Percentiles rank a stretch among this genome's conserved stretches.
These are phyloP conservation scores for Myxozyma neotropica DNA, from an alignment of 805 yeast species.

Conservation along the genomic window DNA sequence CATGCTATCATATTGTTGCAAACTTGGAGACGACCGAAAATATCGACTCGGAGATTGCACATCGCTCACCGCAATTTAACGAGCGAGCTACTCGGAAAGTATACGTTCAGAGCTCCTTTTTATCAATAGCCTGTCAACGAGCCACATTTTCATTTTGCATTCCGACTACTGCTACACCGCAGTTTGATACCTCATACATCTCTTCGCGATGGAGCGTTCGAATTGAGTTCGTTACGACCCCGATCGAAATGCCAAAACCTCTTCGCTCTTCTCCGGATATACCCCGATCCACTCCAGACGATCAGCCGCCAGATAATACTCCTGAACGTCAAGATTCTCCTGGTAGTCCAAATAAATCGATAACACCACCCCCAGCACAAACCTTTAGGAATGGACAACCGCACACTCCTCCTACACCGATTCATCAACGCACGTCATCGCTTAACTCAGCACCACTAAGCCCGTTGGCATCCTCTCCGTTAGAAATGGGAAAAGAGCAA, in stretches of 20 bases:
- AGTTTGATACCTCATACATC: conserved; percentile 40
- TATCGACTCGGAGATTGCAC: conserved; percentile 39
- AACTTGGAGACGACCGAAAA: conserved; percentile 45
- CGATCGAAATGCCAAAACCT: conserved; percentile 10
- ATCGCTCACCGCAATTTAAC: conserved; percentile 34
- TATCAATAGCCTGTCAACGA: conserved; percentile 35
- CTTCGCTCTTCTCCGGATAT: background rate
- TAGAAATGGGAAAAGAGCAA: too few species aligned
- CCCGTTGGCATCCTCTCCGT: background rate
- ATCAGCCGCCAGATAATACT: background rate
- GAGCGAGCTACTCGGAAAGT: conserved; percentile 37
- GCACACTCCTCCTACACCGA: conserved; percentile 8
- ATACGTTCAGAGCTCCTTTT: conserved; percentile 36
- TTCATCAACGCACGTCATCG: conserved; percentile 9
- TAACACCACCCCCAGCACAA: background rate
- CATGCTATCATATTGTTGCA: conserved; percentile 47
- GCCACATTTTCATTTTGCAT: conserved; percentile 39
- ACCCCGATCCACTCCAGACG: background rate
- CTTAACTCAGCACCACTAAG: background rate
- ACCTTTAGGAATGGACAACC: conserved; percentile 3
- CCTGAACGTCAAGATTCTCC: background rate
- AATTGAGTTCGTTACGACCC: conserved; percentile 40
- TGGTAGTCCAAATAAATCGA: background rate
- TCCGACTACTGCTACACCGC: conserved; percentile 45
- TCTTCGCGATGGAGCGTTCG: conserved; percentile 41